phyloP scores from a whole-genome alignment of 345 rosid species.

The Pelargonium nanum region DNA sequence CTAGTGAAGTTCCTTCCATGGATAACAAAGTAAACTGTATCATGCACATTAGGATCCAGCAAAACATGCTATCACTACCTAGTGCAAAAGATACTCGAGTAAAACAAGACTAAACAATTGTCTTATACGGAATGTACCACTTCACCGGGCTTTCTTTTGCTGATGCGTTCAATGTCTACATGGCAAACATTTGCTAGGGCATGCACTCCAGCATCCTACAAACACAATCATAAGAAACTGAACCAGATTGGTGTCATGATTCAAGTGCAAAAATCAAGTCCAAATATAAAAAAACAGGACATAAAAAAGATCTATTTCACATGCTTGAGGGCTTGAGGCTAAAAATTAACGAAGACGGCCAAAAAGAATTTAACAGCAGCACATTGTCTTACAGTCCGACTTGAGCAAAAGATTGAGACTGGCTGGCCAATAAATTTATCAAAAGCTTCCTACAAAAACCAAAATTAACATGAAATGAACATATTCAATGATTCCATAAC shows the following conservation, averaged over 20 bases:
- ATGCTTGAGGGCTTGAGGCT: no score
- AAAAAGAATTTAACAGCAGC: neutral
- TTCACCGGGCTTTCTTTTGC: constrained; percentile 90
- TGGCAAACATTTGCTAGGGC: constrained; percentile 91
- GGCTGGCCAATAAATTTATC: constrained; percentile 78
- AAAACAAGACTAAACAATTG: neutral
- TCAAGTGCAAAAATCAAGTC: no score
- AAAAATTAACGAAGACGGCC: no score
- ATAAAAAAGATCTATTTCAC: neutral
- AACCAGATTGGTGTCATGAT: constrained; percentile 1
- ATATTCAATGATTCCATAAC: neutral
- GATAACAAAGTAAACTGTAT: no score
- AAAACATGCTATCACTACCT: neutral
- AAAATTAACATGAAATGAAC: neutral
- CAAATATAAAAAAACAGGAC: neutral
- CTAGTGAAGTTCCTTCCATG: neutral
- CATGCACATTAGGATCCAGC: neutral
- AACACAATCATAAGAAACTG: neutral
- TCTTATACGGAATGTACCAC: constrained; percentile 33
- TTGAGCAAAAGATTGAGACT: constrained; percentile 60
- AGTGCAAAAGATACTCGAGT: neutral
- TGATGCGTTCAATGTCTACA: constrained; percentile 82
- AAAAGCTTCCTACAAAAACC: constrained; percentile 58
- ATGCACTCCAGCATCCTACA: constrained; percentile 95
- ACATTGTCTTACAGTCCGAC: constrained; percentile 62